Conservation (phyloP, 1,284 basidiomycete genomes). For the Puccinia horiana region DNA sequence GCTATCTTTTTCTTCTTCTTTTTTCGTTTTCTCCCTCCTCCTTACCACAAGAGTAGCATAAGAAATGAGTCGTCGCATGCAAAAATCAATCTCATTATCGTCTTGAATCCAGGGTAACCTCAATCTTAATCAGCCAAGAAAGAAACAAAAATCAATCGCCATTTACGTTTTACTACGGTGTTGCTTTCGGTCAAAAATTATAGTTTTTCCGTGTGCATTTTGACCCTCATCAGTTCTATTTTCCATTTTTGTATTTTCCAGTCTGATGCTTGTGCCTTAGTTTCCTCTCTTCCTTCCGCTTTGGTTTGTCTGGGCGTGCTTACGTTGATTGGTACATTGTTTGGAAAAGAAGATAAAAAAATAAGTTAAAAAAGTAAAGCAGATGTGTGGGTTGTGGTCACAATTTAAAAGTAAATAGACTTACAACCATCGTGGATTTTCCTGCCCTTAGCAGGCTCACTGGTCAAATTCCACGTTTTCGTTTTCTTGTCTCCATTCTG, state of each 20-base stretch:
- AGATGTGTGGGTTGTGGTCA: not conserved
- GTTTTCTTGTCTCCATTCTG: not conserved
- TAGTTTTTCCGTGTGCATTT: not conserved
- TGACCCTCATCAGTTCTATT: not conserved
- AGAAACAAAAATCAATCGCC: not conserved
- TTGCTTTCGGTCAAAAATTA: no score
- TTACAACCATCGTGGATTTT: not conserved
- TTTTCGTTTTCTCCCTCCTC: not conserved
- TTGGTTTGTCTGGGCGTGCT: not conserved
- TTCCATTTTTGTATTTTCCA: not conserved
- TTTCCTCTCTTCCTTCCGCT: not conserved
- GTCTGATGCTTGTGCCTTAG: not conserved
- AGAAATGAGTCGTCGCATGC: constrained; percentile 1
- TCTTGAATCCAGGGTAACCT: not conserved
- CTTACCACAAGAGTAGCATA: not conserved
- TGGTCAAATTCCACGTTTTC: not conserved
- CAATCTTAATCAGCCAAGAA: not conserved
- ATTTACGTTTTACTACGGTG: not conserved
- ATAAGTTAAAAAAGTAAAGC: not conserved
- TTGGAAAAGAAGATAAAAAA: not conserved
- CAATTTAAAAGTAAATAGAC: not conserved
- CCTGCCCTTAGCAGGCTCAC: not conserved
- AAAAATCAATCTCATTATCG: not conserved
- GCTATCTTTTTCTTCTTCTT: not conserved
- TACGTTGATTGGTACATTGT: not conserved